phyloP scores from a whole-genome alignment of 1,139 yeast species.

The Saccharomyces pastorianus region DNA sequence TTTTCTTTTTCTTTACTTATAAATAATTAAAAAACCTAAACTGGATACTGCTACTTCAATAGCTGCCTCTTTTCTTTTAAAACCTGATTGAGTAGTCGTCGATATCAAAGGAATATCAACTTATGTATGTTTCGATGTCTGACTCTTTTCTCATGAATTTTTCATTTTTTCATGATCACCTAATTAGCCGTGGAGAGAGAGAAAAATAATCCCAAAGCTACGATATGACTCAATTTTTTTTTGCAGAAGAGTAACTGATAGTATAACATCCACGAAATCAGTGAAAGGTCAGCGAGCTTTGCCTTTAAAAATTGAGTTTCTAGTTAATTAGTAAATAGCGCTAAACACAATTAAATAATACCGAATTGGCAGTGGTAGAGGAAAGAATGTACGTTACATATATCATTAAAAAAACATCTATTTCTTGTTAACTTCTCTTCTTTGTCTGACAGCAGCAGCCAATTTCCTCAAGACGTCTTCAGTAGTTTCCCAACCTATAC shows the following conservation, averaged over 20 bases:
- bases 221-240: background rate
- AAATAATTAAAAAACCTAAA: background rate
- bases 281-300: background rate
- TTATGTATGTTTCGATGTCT: background rate
- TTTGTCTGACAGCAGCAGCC: slow-evolving; percentile 70
- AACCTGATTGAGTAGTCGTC: background rate
- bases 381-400: background rate
- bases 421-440: slow-evolving; percentile 45
- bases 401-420: slow-evolving; percentile 3
- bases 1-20: slow-evolving; percentile 1
- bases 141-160: background rate
- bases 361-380: background rate
- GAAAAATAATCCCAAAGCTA: background rate
- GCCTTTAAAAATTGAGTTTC: background rate
- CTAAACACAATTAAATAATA: slow-evolving; percentile 1
- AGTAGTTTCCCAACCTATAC: slow-evolving; percentile 90
- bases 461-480: slow-evolving; percentile 69
- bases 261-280: background rate
- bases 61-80: background rate
- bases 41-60: background rate
- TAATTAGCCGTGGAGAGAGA: background rate
- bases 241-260: background rate
- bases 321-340: background rate
- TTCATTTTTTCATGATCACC: background rate
- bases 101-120: background rate